Base-by-base conservation (phyloP, 2,329 filamentous ascomycete genomes). In the Aspergillus piperis region DNA sequence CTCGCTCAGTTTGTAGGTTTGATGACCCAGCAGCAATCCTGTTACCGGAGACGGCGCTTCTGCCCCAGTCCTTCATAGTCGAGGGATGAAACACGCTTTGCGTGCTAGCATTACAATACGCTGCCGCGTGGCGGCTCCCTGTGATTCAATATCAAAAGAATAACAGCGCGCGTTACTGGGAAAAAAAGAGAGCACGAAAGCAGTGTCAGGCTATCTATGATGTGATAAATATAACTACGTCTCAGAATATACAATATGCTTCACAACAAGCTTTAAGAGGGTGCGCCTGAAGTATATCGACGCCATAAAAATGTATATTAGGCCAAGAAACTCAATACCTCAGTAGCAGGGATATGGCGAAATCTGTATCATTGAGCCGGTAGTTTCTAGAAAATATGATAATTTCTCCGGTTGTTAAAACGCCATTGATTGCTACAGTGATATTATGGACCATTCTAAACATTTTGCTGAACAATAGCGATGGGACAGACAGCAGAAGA, bases 91-190 rank as follows among this genome's bases (percentile, higher is more conserved):
- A 86, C 69, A 76, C 80, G 19, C 85, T 86, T 76, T 86, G 32
- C 82, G 82, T 36, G 69, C 92, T 56, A 87, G 90, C 66, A 91
- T 96, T 80, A 81, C 93, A 17, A 88, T 90, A 65, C 93, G 96
- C 68, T 91, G 87, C 70, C 85, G 91, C 52, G 90, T 96, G 13
- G 92, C 92, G 11, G 87, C 89, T 15, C 84, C 91, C 68, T 96
- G 96, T 76, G 77, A 83, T 17, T 92, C 92, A 1, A 91, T 89
- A 87, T 96, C 92, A 75, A 92, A 96, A 75, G 96, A 90, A 91
- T 84, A 80, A 38, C 86, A 91, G 57, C 92, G 96, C 72, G 88
- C 87, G 1, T 79, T 94, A n/a, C 81, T 94, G 13, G 13, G 13
- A 83, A 84, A 4, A 78, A 81, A 8, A 78, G 78, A 0, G 87